These are phyloP conservation scores for Talaromyces sp. DNA, from an alignment of 2,329 filamentous ascomycete genomes.

Conservation along the genomic window DNA sequence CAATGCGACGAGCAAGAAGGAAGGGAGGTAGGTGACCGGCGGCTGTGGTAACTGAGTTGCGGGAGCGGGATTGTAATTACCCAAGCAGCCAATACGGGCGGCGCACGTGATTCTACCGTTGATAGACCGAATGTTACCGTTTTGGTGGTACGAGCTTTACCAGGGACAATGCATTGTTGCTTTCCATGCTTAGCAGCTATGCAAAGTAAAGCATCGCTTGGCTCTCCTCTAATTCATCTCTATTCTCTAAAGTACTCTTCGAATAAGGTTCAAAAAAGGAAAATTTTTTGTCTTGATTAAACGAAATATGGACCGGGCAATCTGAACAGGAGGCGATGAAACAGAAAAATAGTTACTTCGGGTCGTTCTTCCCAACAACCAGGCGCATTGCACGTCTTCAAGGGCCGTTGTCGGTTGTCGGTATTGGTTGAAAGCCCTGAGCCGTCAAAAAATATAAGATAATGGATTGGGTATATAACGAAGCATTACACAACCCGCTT, in stretches of 20 bases:
- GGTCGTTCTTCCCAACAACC: background rate
- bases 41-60: background rate
- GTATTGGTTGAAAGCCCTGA: background rate
- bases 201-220: background rate
- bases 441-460: conserved; percentile 8
- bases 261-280: background rate
- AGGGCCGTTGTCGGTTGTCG: background rate
- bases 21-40: background rate
- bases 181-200: background rate
- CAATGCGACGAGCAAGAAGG: conserved; percentile 6
- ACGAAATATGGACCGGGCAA: background rate
- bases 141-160: background rate
- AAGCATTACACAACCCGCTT: conserved; percentile 14
- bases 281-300: conserved; percentile 2
- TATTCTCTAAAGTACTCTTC: background rate
- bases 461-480: conserved; percentile 15
- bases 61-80: background rate
- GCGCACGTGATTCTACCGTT: background rate
- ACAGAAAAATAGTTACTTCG: background rate
- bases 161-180: background rate
- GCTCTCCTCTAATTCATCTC: background rate
- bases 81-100: background rate
- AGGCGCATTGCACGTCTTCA: background rate
- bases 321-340: conserved; percentile 2
- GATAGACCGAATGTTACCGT: background rate